Percentiles rank a stretch among this genome's conserved stretches.
phyloP scores from a whole-genome alignment of 1,139 yeast genomes.

The Suhomyces atakaporum region DNA sequence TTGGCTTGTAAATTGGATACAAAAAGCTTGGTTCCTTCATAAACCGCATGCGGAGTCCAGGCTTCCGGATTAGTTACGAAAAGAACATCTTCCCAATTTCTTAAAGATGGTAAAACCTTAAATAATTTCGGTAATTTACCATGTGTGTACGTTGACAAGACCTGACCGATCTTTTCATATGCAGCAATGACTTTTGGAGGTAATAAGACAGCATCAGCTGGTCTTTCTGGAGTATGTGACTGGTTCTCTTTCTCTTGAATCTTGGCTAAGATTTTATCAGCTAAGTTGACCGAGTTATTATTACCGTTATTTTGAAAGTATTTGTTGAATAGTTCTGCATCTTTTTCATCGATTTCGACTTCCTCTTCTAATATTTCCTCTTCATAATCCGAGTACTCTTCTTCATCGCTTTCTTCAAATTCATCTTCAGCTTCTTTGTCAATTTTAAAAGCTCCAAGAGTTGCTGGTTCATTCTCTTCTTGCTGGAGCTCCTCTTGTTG shows the following conservation, averaged over 20 bases:
- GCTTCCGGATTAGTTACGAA: slow-evolving; percentile 88
- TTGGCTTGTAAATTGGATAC: slow-evolving; percentile 85
- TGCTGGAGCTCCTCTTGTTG: slow-evolving; percentile 85
- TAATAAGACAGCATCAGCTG: slow-evolving; percentile 61
- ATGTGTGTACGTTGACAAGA: slow-evolving; percentile 87
- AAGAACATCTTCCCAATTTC: slow-evolving; percentile 93
- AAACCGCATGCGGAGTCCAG: slow-evolving; percentile 97
- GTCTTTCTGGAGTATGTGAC: slow-evolving; percentile 38
- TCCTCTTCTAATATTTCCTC: slow-evolving; percentile 51
- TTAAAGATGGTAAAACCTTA: slow-evolving; percentile 88
- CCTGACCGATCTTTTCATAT: slow-evolving; percentile 86
- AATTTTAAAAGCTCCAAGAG: slow-evolving; percentile 27
- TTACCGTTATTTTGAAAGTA: slow-evolving; percentile 49
- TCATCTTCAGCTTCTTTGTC: slow-evolving; percentile 30
- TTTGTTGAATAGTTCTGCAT: slow-evolving; percentile 68
- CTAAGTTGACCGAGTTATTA: slow-evolving; percentile 65
- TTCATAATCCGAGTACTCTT: slow-evolving; percentile 54
- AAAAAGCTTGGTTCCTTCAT: slow-evolving; percentile 91
- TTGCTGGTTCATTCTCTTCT: slow-evolving; percentile 49
- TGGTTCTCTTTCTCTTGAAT: slow-evolving; percentile 69
- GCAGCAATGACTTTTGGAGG: slow-evolving; percentile 97
- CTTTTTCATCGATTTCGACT: slow-evolving; percentile 66
- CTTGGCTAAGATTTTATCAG: slow-evolving; percentile 90
- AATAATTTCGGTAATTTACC: slow-evolving; percentile 95
- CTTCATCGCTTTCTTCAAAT: slow-evolving; percentile 37